phyloP scores from a whole-genome alignment of 192 early-diverging fungal species.

The Allomyces macrogynus region DNA sequence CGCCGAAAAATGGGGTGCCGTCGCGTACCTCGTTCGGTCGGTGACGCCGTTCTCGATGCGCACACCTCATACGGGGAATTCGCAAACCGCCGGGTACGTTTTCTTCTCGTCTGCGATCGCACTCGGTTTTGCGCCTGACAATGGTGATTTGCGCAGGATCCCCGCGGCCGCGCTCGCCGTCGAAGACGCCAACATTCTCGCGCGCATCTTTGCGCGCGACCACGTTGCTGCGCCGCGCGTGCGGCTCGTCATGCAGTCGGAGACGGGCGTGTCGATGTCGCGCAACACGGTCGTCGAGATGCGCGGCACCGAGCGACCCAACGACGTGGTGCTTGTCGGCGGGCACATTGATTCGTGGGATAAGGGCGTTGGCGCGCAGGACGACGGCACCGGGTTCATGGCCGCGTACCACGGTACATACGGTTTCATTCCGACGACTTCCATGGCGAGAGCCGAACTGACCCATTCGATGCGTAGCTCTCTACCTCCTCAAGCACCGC shows the following conservation, averaged over 20 bases:
- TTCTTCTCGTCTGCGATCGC: neutral
- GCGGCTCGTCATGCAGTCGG: slow-evolving; percentile 22
- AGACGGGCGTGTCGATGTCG: slow-evolving; percentile 15
- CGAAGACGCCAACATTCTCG: slow-evolving; percentile 30
- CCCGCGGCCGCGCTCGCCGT: slow-evolving; percentile 30
- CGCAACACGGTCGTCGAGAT: slow-evolving; percentile 34
- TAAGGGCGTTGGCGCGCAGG: slow-evolving; percentile 31
- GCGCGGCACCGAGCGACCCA: slow-evolving; percentile 19
- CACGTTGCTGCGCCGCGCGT: slow-evolving; percentile 20
- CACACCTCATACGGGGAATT: slow-evolving; percentile 27
- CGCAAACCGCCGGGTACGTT: slow-evolving; percentile 8
- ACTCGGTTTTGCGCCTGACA: no score
- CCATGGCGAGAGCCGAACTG: no score
- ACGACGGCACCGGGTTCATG: slow-evolving; percentile 37
- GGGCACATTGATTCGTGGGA: slow-evolving; percentile 38
- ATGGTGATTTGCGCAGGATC: no score
- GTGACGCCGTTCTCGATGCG: slow-evolving; percentile 21
- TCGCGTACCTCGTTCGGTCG: slow-evolving; percentile 27
- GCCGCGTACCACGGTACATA: slow-evolving; percentile 15
- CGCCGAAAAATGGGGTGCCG: slow-evolving; percentile 25
- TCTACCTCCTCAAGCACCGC: slow-evolving; percentile 13
- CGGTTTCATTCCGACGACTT: no score
- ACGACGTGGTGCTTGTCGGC: slow-evolving; percentile 29
- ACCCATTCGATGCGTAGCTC: slow-evolving; percentile 3
- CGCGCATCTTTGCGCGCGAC: slow-evolving; percentile 22